Conservation (phyloP, 148 eudicot genomes). For the Selenicereus undatus region DNA sequence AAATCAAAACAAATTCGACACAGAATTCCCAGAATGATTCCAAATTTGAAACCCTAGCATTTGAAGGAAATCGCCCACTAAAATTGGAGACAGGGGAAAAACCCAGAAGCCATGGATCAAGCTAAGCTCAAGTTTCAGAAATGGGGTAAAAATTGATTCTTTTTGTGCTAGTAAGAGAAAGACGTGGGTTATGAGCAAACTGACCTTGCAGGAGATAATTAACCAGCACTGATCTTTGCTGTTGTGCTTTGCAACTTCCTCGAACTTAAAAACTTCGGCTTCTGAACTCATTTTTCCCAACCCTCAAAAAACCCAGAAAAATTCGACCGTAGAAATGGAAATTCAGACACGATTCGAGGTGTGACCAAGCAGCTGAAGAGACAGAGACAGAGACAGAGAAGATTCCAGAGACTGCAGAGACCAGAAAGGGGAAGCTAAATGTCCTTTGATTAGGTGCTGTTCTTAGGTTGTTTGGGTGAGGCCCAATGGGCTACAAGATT, state of each 20-base stretch:
- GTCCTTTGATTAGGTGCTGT: too few relatives aligned
- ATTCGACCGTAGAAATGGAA: neutral
- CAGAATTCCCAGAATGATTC: neutral
- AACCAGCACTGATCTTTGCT: slow-evolving; percentile 55
- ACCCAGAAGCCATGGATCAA: neutral
- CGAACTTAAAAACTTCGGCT: slow-evolving; percentile 31
- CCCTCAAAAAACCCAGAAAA: neutral
- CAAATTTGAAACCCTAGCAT: neutral
- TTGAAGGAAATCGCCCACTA: neutral
- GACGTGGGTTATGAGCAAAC: neutral
- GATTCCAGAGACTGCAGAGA: neutral
- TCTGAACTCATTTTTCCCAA: slow-evolving; percentile 37
- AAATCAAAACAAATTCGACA: neutral
- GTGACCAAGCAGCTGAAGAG: neutral
- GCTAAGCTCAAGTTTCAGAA: neutral
- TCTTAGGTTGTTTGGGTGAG: too few relatives aligned
- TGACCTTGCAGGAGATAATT: slow-evolving; percentile 50
- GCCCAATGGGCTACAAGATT: too few relatives aligned
- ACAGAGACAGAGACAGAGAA: neutral
- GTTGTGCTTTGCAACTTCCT: slow-evolving; percentile 54
- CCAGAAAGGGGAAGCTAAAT: too few relatives aligned
- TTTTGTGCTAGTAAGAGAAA: neutral
- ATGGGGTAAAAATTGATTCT: neutral
- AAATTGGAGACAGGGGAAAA: neutral
- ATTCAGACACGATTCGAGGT: neutral